These are phyloP conservation scores for Cryptosporidium sp. DNA, from an alignment of 169 alveolate genomes.

Conservation along the genomic window DNA sequence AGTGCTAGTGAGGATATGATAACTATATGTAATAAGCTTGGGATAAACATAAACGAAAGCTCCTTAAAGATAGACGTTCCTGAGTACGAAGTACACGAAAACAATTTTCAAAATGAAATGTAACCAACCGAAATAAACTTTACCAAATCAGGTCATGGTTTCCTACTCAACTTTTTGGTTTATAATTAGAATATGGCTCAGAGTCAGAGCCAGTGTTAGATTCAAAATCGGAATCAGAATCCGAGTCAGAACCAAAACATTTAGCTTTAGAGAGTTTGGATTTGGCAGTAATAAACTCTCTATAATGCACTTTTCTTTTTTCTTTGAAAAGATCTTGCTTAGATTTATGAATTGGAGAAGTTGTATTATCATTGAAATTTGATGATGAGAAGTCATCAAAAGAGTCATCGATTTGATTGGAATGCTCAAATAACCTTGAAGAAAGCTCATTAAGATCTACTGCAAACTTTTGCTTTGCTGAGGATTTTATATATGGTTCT, in stretches of 20 bases:
- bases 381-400: neutral
- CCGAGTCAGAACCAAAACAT: neutral
- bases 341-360: slow-evolving; percentile 21
- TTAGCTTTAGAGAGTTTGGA: neutral
- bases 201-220: neutral
- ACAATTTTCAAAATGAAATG: neutral
- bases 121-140: neutral
- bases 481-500: neutral
- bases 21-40: slow-evolving; percentile 33
- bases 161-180: neutral
- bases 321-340: slow-evolving; percentile 7
- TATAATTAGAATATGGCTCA: neutral
- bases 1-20: slow-evolving; percentile 41
- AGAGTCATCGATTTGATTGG: neutral
- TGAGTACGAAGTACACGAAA: slow-evolving; percentile 2
- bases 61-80: slow-evolving; percentile 9
- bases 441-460: slow-evolving; percentile 51
- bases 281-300: slow-evolving; percentile 42
- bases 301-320: slow-evolving; percentile 54
- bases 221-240: neutral
- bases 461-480: neutral
- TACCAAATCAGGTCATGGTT: neutral
- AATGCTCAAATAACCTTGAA: slow-evolving; percentile 45
- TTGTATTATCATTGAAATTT: neutral
- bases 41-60: slow-evolving; percentile 9